Base-by-base conservation (phyloP, 768 basidiomycete genomes). In the Cystobasidium ongulense region DNA sequence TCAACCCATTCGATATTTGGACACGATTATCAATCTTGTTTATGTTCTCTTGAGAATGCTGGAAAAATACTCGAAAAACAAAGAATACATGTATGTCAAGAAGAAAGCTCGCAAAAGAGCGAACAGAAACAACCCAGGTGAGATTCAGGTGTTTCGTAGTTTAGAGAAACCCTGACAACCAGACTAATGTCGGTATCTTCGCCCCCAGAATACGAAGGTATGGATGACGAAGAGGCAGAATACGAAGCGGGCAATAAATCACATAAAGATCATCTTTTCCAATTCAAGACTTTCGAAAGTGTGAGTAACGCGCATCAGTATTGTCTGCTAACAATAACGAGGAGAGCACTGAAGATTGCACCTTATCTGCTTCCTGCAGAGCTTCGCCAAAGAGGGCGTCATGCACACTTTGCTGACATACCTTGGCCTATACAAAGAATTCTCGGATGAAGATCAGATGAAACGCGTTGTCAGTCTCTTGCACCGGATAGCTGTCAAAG, bases 201-300 rank as follows among this genome's bases (percentile, higher is more conserved):
- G 46, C n/a, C 21, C n/a, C 7, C 53, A 36, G n/a, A 57, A 38
- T 87, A 87, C 62, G 88, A 91, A 76, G 87, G 84, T 53, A 88
- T 87, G 76, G 89, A 88, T 52, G 88, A 87, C 54, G 86, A 87
- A 43, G 86, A 87, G 72, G 84, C 84, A 27, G 86, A 84, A 72
- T 68, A 78, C 0, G 85, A 86, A 70, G 84, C 84, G 33, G 88
- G 78, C n/a, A 74, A 71, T 27, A 74, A 89, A 73, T 84, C 77
- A 53, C 82, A 90, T 63, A 84, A 86, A 43, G 95, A 97, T 80
- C 92, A 90, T 43, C 86, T 88, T 80, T 94, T 96, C 82, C 90
- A 91, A 1, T 93, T 99, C 80, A 89, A 91, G 77, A 87, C 88
- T 33, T 96, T 93, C 77, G 91, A 98, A 82, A 85, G 86, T 84